phyloP scores from a whole-genome alignment of 768 basidiomycete species.

The Mycena epipterygia region DNA sequence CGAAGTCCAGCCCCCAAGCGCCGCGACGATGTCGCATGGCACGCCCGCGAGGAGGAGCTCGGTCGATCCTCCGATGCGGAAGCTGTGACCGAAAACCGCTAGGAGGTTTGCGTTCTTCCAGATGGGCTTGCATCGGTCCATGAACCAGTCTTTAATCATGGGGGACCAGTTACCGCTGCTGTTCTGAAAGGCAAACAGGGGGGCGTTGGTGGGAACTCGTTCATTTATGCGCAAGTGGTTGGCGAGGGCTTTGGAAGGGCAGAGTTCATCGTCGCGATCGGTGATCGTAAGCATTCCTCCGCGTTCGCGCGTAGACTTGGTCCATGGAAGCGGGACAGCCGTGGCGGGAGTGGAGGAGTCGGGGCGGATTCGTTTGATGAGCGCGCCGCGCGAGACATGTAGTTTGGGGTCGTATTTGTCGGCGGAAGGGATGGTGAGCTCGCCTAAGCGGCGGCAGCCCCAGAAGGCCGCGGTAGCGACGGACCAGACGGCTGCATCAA shows the following conservation, averaged over 20 bases:
- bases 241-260: conserved; percentile 35
- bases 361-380: conserved; percentile 3
- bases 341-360: conserved; percentile 13
- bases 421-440: conserved; percentile 40
- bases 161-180: conserved; percentile 17
- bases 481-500: conserved; percentile 53
- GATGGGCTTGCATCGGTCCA: conserved; percentile 30
- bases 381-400: conserved; percentile 18
- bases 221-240: conserved; percentile 40
- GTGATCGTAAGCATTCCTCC: conserved; percentile 33
- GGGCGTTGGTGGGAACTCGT: conserved; percentile 12
- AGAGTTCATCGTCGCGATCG: conserved; percentile 29
- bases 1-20: conserved; percentile 48
- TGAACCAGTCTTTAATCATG: conserved; percentile 26
- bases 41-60: conserved; percentile 46
- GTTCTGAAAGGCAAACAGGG: conserved; percentile 30
- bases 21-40: conserved; percentile 46
- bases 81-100: conserved; percentile 44
- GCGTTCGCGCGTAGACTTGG: conserved; percentile 42
- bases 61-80: conserved; percentile 51
- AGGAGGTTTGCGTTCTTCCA: conserved; percentile 28
- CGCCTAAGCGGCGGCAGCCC: conserved; percentile 47
- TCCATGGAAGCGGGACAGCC: conserved; percentile 48
- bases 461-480: conserved; percentile 51
- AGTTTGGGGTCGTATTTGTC: conserved; percentile 25